Percentiles rank a stretch among this genome's conserved stretches.
These are phyloP conservation scores for Lactarius sp. DNA, from an alignment of 768 basidiomycete species.

Conservation along the genomic window DNA sequence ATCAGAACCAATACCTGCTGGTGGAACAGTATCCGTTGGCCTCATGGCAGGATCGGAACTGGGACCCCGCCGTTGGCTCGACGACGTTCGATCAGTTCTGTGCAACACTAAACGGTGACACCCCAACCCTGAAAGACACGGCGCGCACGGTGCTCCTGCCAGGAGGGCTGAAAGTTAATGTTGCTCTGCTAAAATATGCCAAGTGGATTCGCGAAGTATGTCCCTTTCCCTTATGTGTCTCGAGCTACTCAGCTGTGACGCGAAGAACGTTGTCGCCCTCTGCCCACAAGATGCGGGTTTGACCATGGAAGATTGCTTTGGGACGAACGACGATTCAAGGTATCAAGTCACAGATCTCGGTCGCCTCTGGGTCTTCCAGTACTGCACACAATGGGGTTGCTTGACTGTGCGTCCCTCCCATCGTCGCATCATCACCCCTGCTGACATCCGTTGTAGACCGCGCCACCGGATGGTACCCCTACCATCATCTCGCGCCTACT, in stretches of 20 bases:
- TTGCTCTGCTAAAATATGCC: conserved; percentile 66
- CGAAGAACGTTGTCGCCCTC: conserved; percentile 19
- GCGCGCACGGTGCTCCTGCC: not conserved
- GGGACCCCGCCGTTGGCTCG: conserved; percentile 71
- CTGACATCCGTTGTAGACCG: conserved; percentile 42
- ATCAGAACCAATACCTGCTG: not conserved
- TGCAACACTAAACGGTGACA: conserved; percentile 36
- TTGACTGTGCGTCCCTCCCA: conserved; percentile 53
- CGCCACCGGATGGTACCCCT: conserved; percentile 64
- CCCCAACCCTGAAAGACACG: conserved; percentile 3
- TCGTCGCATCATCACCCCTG: not conserved
- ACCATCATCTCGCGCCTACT: conserved; percentile 77
- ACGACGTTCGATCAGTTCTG: conserved; percentile 66
- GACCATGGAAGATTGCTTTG: conserved; percentile 73
- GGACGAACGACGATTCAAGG: conserved; percentile 63
- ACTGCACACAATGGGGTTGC: conserved; percentile 95
- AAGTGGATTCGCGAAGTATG: conserved; percentile 67
- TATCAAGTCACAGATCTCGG: conserved; percentile 58
- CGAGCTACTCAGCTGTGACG: not conserved
- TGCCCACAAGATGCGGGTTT: conserved; percentile 34
- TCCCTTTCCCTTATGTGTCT: not conserved
- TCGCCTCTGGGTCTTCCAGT: conserved; percentile 84
- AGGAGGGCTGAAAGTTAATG: conserved; percentile 39
- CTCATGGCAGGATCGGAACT: conserved; percentile 79
- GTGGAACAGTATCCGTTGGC: conserved; percentile 52